Percentiles rank a stretch among this genome's conserved stretches.
Evolutionary conservation across 768 basidiomycete species (phyloP).

Genomic region (Ramaria sp.): DNA sequence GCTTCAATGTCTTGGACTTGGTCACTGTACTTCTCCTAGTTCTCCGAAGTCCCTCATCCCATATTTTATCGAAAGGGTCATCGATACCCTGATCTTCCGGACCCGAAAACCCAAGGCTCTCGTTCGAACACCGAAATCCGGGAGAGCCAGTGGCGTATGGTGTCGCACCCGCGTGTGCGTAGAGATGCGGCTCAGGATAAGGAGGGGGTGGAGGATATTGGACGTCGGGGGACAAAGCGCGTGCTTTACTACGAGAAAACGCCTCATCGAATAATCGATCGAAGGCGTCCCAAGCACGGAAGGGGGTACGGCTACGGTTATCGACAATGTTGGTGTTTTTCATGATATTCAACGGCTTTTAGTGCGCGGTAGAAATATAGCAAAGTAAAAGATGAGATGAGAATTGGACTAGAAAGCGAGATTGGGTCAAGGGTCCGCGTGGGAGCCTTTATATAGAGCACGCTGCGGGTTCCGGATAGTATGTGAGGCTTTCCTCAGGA

Average conservation of each 20-base stretch:
- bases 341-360: background rate
- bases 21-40: background rate
- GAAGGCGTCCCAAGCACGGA: conserved; percentile 9
- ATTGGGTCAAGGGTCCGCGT: background rate
- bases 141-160: background rate
- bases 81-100: background rate
- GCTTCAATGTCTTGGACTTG: background rate
- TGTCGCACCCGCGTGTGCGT: background rate
- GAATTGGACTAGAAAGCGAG: background rate
- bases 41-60: background rate
- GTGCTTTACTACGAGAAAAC: conserved; percentile 4
- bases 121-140: background rate
- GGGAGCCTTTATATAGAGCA: background rate
- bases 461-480: background rate
- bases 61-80: background rate
- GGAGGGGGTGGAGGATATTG: background rate
- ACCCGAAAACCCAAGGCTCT: background rate
- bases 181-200: background rate
- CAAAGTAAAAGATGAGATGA: background rate
- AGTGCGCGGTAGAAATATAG: background rate
- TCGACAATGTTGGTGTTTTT: background rate
- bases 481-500: background rate
- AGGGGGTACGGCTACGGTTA: background rate
- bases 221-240: background rate
- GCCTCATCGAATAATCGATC: conserved; percentile 8